These are phyloP conservation scores for Fusarium caatingaense DNA, from an alignment of 2,329 filamentous ascomycete species.

Conservation along the genomic window DNA sequence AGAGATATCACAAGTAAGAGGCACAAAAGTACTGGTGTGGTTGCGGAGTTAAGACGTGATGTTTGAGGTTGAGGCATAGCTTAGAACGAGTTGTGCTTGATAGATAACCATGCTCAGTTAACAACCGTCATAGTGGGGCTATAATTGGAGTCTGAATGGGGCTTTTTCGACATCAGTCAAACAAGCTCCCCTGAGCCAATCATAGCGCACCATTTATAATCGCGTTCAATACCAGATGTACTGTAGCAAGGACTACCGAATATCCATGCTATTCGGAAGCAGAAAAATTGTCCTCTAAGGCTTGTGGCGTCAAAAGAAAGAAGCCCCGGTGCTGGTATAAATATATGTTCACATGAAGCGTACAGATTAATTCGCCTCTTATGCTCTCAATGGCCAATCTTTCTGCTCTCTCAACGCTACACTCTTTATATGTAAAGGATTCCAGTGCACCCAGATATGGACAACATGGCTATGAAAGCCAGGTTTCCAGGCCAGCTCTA, in stretches of 20 bases:
- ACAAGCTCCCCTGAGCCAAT: constrained; percentile 30
- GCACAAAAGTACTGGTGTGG: constrained; percentile 58
- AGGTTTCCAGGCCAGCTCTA: neutral
- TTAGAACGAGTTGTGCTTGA: constrained; percentile 30
- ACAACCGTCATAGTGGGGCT: constrained; percentile 44
- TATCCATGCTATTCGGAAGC: neutral
- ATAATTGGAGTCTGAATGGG: constrained; percentile 38
- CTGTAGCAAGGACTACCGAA: neutral
- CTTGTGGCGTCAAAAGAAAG: neutral
- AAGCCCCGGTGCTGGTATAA: neutral
- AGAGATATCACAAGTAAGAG: constrained; percentile 62
- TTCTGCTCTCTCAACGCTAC: neutral
- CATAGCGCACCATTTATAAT: constrained; percentile 37
- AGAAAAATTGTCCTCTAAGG: neutral
- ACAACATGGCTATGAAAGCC: neutral
- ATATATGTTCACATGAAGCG: neutral
- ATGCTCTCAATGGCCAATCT: neutral
- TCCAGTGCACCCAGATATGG: neutral
- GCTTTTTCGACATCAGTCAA: constrained; percentile 10
- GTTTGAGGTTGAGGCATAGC: constrained; percentile 60
- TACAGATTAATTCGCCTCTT: neutral
- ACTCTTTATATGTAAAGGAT: neutral
- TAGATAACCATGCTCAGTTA: constrained; percentile 12
- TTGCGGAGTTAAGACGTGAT: constrained; percentile 52
- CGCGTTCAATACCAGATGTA: neutral